phyloP scores from a whole-genome alignment of 306 rosid genomes.

The Lathyrus aphaca region DNA sequence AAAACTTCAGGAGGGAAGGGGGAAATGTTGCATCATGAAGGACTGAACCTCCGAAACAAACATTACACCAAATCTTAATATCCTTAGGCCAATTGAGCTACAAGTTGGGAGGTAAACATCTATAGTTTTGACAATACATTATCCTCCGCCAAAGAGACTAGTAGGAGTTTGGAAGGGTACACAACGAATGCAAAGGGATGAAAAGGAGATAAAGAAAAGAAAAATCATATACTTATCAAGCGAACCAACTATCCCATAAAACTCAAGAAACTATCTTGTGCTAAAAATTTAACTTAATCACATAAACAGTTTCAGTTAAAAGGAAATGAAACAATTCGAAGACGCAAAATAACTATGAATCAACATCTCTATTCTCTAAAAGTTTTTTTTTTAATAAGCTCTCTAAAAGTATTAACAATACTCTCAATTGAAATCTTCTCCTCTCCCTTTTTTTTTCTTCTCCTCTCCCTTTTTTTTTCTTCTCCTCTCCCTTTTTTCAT shows the following conservation, averaged over 20 bases:
- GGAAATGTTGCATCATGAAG: constrained; percentile 1
- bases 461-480: constrained; percentile 15
- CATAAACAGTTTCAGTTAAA: not conserved
- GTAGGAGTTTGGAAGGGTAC: constrained; percentile 14
- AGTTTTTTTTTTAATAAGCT: too few relatives aligned
- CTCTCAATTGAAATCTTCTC: not conserved
- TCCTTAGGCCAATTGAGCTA: not conserved
- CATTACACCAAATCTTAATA: not conserved
- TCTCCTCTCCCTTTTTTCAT: not conserved
- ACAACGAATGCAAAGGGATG: not conserved
- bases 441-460: constrained; percentile 17
- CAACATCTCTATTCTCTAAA: not conserved
- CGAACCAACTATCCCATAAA: constrained; percentile 19
- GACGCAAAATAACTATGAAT: not conserved
- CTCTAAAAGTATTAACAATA: not conserved
- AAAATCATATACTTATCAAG: not conserved
- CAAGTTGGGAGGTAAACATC: constrained; percentile 19
- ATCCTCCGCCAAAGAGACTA: constrained; percentile 4
- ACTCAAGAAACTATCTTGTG: not conserved
- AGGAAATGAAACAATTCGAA: not conserved
- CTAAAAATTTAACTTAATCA: not conserved
- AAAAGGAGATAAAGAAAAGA: not conserved
- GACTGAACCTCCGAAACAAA: not conserved
- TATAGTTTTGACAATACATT: constrained; percentile 7
- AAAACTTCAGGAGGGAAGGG: not conserved